Evolutionary conservation across 345 rosid genomes (phyloP).

Genomic region (Boechera stricta): DNA sequence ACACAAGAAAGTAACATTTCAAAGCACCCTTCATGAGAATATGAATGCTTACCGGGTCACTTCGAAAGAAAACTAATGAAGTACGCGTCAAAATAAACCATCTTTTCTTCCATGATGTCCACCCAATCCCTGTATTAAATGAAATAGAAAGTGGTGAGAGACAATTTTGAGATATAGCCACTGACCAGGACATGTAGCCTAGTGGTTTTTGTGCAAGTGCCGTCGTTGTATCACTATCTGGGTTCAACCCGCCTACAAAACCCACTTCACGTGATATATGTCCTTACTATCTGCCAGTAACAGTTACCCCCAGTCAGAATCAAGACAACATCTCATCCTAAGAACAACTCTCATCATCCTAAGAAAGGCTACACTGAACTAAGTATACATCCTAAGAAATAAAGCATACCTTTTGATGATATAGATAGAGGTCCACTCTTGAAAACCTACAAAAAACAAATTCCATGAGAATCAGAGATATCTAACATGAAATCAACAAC

Average conservation of each 20-base stretch:
- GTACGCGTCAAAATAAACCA: slow-evolving; percentile 82
- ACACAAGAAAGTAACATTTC: slow-evolving; percentile 14
- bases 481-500: slow-evolving; percentile 6
- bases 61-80: slow-evolving; percentile 79
- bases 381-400: slow-evolving; percentile 6
- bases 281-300: slow-evolving; percentile 28
- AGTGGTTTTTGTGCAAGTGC: neutral
- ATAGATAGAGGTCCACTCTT: slow-evolving; percentile 84
- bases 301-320: slow-evolving; percentile 22
- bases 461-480: slow-evolving; percentile 11
- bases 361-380: slow-evolving; percentile 14
- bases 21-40: slow-evolving; percentile 9
- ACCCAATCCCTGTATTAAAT: slow-evolving; percentile 64
- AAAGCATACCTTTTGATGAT: slow-evolving; percentile 76
- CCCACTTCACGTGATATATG: neutral
- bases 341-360: slow-evolving; percentile 11
- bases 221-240: neutral
- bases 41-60: slow-evolving; percentile 67
- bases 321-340: neutral
- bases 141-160: slow-evolving; percentile 24
- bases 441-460: slow-evolving; percentile 62
- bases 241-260: slow-evolving; percentile 22
- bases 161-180: slow-evolving; percentile 12
- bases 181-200: slow-evolving; percentile 14
- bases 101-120: slow-evolving; percentile 87